Conservation (phyloP, 768 basidiomycete genomes). For the Crucibulum laeve region DNA sequence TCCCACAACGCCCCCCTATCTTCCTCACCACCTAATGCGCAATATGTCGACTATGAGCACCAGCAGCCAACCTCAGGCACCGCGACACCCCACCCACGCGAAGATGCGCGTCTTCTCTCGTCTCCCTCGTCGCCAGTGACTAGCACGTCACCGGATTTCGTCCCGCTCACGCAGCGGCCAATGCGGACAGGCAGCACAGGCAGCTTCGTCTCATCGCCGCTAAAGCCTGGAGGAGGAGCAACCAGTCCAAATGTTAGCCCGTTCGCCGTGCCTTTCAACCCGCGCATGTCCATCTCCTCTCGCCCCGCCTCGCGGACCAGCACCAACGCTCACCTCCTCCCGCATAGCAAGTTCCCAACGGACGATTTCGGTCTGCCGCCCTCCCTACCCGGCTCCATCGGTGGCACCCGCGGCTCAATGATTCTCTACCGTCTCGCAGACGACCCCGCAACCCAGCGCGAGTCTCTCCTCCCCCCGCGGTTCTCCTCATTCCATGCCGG, state of each 20-base stretch:
- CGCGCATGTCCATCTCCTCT: conserved; percentile 8
- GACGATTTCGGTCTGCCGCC: conserved; percentile 13
- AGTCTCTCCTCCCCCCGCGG: conserved; percentile 28
- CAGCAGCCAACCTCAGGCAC: too few relatives aligned
- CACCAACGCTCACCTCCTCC: too few relatives aligned
- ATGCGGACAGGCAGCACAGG: conserved; percentile 5
- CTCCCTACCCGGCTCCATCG: conserved; percentile 4
- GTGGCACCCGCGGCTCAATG: conserved; percentile 46
- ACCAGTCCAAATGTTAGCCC: conserved; percentile 8
- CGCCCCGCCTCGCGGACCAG: too few relatives aligned
- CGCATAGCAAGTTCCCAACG: too few relatives aligned
- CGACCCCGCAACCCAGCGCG: conserved; percentile 21
- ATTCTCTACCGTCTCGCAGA: conserved; percentile 60
- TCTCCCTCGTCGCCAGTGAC: too few relatives aligned
- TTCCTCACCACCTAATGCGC: too few relatives aligned
- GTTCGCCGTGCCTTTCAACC: conserved; percentile 6
- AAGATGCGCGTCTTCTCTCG: conserved; percentile 11
- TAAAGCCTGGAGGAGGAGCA: conserved; percentile 33
- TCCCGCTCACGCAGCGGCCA: conserved; percentile 4
- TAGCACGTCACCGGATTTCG: neutral
- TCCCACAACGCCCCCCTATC: too few relatives aligned
- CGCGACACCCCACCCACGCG: conserved; percentile 4
- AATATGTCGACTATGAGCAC: too few relatives aligned
- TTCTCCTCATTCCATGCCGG: conserved; percentile 13
- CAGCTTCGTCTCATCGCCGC: conserved; percentile 45